These are phyloP conservation scores for Daldinia sp. DNA, from an alignment of 2,329 filamentous ascomycete genomes.

Conservation along the genomic window DNA sequence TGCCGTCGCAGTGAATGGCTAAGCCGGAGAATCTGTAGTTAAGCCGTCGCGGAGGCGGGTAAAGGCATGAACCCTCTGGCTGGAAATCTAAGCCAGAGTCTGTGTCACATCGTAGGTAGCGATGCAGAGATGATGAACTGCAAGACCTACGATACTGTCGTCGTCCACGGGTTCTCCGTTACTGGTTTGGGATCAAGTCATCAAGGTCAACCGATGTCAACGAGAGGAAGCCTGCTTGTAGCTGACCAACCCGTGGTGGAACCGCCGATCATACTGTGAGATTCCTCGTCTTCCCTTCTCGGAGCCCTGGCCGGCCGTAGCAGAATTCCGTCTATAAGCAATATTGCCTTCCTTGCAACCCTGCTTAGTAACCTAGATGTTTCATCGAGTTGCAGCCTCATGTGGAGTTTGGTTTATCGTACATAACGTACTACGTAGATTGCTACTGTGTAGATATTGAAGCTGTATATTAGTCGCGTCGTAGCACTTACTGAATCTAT, in stretches of 20 bases:
- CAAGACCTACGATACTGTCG: slow-evolving; percentile 11
- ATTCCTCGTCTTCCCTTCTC: slow-evolving; percentile 24
- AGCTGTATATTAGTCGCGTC: not conserved
- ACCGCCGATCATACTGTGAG: slow-evolving; percentile 31
- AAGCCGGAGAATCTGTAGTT: slow-evolving; percentile 2
- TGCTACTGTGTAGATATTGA: not conserved
- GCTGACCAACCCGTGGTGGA: slow-evolving; percentile 25
- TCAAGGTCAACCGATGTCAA: slow-evolving; percentile 6
- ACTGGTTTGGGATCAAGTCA: not conserved
- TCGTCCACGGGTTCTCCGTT: slow-evolving; percentile 14
- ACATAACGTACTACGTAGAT: not conserved
- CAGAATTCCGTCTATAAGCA: slow-evolving; percentile 24
- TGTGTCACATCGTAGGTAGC: slow-evolving; percentile 24
- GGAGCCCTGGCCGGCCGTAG: slow-evolving; percentile 38
- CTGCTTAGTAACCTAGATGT: slow-evolving; percentile 24
- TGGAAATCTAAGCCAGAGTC: slow-evolving; percentile 16
- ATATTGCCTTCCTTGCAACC: slow-evolving; percentile 29
- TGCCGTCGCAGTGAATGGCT: slow-evolving; percentile 2
- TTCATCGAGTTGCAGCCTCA: slow-evolving; percentile 33
- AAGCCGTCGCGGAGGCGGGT: slow-evolving; percentile 16
- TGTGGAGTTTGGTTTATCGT: slow-evolving; percentile 21
- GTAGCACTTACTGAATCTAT: not conserved
- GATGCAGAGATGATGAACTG: slow-evolving; percentile 12
- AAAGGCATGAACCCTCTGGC: slow-evolving; percentile 29
- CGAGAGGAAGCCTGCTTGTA: slow-evolving; percentile 15